phyloP scores from a whole-genome alignment of 768 basidiomycete genomes.

The Russula ochroleuca region DNA sequence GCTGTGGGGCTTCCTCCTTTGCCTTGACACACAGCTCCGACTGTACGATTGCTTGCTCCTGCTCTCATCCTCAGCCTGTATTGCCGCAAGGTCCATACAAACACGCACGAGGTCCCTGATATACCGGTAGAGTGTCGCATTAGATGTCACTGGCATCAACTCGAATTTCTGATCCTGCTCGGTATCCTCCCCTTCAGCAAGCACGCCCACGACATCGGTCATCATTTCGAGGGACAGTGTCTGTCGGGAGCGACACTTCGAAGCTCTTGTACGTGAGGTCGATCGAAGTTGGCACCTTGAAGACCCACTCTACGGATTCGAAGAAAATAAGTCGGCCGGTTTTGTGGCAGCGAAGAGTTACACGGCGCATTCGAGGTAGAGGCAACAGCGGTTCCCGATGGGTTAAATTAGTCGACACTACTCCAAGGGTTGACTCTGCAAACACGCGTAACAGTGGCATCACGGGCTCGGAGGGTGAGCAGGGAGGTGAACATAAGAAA shows the following conservation, averaged over 20 bases:
- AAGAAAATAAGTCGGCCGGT: conserved; percentile 19
- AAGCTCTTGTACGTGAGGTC: conserved; percentile 21
- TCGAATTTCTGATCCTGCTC: conserved; percentile 2
- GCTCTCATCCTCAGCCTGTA: conserved; percentile 1
- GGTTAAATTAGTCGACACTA: no score
- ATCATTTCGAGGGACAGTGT: conserved; percentile 1
- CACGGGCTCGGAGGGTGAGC: no score
- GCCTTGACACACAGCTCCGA: conserved; percentile 4
- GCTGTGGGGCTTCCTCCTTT: conserved; percentile 10
- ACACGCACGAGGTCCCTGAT: conserved; percentile 15
- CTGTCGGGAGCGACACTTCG: conserved; percentile 19
- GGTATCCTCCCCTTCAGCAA: background rate
- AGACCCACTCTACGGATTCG: conserved; percentile 13
- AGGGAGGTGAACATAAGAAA: no score
- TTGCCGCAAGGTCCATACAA: conserved; percentile 2
- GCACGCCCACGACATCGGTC: background rate
- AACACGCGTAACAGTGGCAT: no score
- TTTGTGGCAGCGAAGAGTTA: background rate
- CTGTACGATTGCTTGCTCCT: background rate
- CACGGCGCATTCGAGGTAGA: background rate
- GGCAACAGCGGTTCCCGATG: no score
- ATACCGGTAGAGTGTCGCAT: conserved; percentile 15
- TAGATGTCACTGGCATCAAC: conserved; percentile 12
- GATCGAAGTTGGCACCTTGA: conserved; percentile 15
- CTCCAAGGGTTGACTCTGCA: no score